Conservation (phyloP, 805 yeast species). For the Lipomyces sp. region DNA sequence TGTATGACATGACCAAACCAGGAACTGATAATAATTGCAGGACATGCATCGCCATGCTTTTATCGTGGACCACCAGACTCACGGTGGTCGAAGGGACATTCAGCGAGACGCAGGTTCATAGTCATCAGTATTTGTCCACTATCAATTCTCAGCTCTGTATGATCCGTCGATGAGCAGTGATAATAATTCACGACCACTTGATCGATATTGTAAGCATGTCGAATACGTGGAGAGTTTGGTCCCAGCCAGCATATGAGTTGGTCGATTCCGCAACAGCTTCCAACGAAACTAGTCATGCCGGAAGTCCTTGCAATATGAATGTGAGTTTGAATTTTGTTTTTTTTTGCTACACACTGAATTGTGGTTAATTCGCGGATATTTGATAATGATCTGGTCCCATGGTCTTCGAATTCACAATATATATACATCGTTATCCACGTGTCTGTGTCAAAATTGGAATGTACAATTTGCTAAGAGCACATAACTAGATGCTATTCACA, state of each 20-base stretch:
- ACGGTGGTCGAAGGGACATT: no score
- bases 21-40: no score
- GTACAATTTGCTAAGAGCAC: background rate
- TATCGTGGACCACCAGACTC: no score
- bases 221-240: background rate
- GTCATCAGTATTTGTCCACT: background rate
- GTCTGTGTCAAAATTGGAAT: no score
- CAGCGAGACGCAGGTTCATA: no score
- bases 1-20: no score
- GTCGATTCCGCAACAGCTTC: background rate
- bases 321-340: background rate
- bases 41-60: no score
- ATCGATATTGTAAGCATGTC: background rate
- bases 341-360: background rate
- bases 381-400: background rate
- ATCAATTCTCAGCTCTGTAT: background rate
- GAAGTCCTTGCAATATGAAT: constrained; percentile 8
- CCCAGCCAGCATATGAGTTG: background rate
- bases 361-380: background rate
- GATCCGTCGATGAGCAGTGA: background rate
- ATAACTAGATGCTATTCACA: constrained; percentile 34
- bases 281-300: constrained; percentile 1
- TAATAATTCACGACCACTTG: background rate
- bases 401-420: no score
- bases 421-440: no score